Evolutionary conservation across 2,329 filamentous ascomycete species (phyloP).

Genomic region (Alternaria postmessia): DNA sequence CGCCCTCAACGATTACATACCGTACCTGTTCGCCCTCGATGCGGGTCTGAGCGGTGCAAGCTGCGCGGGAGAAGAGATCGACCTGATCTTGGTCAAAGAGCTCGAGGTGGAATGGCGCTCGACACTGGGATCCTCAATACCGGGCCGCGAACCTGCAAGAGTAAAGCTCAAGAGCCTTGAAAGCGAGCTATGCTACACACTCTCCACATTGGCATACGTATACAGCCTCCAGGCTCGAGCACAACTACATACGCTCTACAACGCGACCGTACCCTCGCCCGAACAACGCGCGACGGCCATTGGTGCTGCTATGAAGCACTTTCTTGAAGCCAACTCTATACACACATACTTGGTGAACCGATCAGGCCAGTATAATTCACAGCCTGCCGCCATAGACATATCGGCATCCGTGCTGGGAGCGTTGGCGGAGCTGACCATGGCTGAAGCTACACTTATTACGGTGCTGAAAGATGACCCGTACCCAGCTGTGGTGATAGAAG

Average conservation of each 20-base stretch:
- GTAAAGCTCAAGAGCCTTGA: slow-evolving; percentile 76
- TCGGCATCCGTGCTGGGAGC: slow-evolving; percentile 55
- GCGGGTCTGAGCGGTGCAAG: slow-evolving; percentile 69
- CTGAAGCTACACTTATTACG: slow-evolving; percentile 88
- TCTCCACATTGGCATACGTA: slow-evolving; percentile 79
- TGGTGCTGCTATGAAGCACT: slow-evolving; percentile 75
- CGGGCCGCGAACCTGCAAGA: slow-evolving; percentile 67
- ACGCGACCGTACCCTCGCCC: slow-evolving; percentile 59
- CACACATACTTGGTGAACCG: slow-evolving; percentile 74
- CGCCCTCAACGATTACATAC: slow-evolving; percentile 78
- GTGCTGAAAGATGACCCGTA: slow-evolving; percentile 96
- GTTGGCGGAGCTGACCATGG: slow-evolving; percentile 71
- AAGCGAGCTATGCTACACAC: slow-evolving; percentile 81
- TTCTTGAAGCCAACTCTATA: slow-evolving; percentile 80
- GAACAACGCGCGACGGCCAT: slow-evolving; percentile 76
- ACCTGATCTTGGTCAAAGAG: slow-evolving; percentile 70
- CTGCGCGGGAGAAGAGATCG: slow-evolving; percentile 68
- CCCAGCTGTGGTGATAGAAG: slow-evolving; percentile 79
- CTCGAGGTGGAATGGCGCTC: slow-evolving; percentile 83
- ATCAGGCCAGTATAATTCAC: slow-evolving; percentile 53
- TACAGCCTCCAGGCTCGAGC: slow-evolving; percentile 76
- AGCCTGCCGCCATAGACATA: slow-evolving; percentile 52
- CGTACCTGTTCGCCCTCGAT: slow-evolving; percentile 82
- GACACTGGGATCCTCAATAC: slow-evolving; percentile 71
- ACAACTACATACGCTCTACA: slow-evolving; percentile 77